Evolutionary conservation across 2,329 filamentous ascomycete species (phyloP), one percentile per base, ranked within the genome.

Genomic region (Beauveria sp.): DNA sequence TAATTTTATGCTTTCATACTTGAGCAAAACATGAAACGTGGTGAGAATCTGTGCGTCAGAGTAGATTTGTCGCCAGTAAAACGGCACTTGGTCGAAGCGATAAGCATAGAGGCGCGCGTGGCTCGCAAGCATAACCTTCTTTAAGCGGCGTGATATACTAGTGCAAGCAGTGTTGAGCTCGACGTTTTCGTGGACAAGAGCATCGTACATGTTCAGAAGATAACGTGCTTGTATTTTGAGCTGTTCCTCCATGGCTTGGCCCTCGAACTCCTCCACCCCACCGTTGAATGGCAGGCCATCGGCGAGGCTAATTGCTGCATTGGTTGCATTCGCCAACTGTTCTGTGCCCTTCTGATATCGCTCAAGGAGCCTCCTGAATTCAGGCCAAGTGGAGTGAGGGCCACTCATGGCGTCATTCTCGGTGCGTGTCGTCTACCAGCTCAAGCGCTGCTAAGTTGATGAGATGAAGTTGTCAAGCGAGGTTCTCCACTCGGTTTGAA

Each of bases 61-160:
- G 69, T 90, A 92, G 5, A 93, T 74, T 65, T 85, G 79, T 26
- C 87, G 78, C 90, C 90, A 95, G 68, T 82, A 84, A 9, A 72
- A 69, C 0, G 88, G 88, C 6, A 93, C 82, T 38, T 86, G 79
- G 64, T 82, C 83, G 70, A 85, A 92, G 1, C 85, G 81, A 64
- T 84, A 91, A 4, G 87, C 81, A 67, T 93, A 88, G 64, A 93
- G 83, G 65, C 86, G 88, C 48, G 83, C 77, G 61, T 86, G 85
- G 0, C 88, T 83, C 16, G 89, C 73, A 8, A 78, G 76, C 5
- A 85, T 73, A 18, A 88, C 72, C 62, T 88, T 83, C 42, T 82
- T 73, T n/a, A 85, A 71, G 52, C 84, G 75, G 62, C 70, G 75
- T 43, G 68, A 63, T 2, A 79, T 62, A 0, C 79, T 70, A 8